Evolutionary conservation across 2,329 filamentous ascomycete species (phyloP).

Genomic region (Cyanodermella asteris): DNA sequence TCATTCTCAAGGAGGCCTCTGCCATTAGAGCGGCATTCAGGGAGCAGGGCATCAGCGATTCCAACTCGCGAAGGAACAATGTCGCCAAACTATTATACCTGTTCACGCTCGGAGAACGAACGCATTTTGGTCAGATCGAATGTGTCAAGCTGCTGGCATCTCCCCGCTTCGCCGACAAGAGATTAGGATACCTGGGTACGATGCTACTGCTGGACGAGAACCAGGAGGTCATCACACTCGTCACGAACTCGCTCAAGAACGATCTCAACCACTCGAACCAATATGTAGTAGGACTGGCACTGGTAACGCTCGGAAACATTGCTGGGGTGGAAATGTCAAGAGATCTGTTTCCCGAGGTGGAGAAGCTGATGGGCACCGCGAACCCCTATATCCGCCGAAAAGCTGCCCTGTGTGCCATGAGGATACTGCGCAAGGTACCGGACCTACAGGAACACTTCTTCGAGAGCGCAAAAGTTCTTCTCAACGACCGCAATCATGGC

Average conservation of each 20-base stretch:
- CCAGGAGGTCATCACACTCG: slow-evolving; percentile 87
- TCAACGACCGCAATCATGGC: slow-evolving; percentile 88
- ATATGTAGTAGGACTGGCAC: slow-evolving; percentile 88
- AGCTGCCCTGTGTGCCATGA: slow-evolving; percentile 95
- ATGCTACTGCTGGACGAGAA: slow-evolving; percentile 95
- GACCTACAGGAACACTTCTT: slow-evolving; percentile 93
- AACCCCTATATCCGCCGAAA: slow-evolving; percentile 98
- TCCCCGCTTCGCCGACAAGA: slow-evolving; percentile 92
- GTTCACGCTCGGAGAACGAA: slow-evolving; percentile 90
- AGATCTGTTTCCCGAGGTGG: slow-evolving; percentile 90
- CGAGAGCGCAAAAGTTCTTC: slow-evolving; percentile 71
- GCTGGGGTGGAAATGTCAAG: slow-evolving; percentile 95
- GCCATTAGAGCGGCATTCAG: slow-evolving; percentile 93
- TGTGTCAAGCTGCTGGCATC: slow-evolving; percentile 93
- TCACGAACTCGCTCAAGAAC: slow-evolving; percentile 96
- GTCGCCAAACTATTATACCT: slow-evolving; percentile 96
- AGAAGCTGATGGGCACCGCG: slow-evolving; percentile 70
- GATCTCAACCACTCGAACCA: slow-evolving; percentile 94
- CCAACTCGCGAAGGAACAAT: slow-evolving; percentile 62
- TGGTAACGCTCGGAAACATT: slow-evolving; percentile 93
- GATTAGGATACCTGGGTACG: slow-evolving; percentile 82
- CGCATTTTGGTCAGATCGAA: slow-evolving; percentile 98
- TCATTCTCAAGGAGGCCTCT: slow-evolving; percentile 97
- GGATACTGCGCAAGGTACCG: slow-evolving; percentile 93
- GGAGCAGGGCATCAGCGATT: slow-evolving; percentile 55